These are phyloP conservation scores for Diutina ranongensis DNA, from an alignment of 1,139 yeast genomes.

Conservation along the genomic window DNA sequence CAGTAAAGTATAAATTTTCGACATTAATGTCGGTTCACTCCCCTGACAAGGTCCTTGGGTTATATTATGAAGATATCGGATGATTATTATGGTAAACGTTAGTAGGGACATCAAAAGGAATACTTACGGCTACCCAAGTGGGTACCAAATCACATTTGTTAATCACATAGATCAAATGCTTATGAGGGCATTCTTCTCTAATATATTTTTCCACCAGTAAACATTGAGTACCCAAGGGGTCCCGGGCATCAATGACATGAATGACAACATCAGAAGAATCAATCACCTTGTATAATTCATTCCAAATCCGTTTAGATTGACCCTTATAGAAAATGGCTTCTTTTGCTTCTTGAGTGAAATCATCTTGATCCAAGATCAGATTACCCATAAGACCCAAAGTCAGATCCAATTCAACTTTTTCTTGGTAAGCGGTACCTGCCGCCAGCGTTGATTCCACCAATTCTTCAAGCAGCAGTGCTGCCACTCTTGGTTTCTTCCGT, in stretches of 20 bases:
- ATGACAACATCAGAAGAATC: conserved; percentile 96
- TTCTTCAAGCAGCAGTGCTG: conserved; percentile 68
- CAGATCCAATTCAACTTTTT: conserved; percentile 61
- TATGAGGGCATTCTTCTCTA: conserved; percentile 89
- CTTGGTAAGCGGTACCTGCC: conserved; percentile 55
- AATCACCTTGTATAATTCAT: conserved; percentile 90
- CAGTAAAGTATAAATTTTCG: conserved; percentile 30
- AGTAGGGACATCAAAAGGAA: conserved; percentile 11
- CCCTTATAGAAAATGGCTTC: conserved; percentile 96
- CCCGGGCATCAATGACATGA: conserved; percentile 94
- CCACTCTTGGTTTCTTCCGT: conserved; percentile 76
- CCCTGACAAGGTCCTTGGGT: conserved; percentile 70
- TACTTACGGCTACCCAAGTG: conserved; percentile 98
- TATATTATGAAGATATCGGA: no score
- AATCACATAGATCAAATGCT: conserved; percentile 86
- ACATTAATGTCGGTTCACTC: conserved; percentile 17
- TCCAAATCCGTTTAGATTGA: conserved; percentile 97
- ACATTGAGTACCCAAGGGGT: conserved; percentile 94
- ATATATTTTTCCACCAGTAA: conserved; percentile 87
- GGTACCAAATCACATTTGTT: conserved; percentile 98
- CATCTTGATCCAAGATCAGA: conserved; percentile 56
- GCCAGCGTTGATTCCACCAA: conserved; percentile 51
- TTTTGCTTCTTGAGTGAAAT: conserved; percentile 79
- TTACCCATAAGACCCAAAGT: conserved; percentile 77
- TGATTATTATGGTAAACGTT: background rate